Percentiles rank a stretch among this genome's conserved stretches.
phyloP scores from a whole-genome alignment of 2,329 filamentous ascomycete genomes.

The Fusarium ramigenum region DNA sequence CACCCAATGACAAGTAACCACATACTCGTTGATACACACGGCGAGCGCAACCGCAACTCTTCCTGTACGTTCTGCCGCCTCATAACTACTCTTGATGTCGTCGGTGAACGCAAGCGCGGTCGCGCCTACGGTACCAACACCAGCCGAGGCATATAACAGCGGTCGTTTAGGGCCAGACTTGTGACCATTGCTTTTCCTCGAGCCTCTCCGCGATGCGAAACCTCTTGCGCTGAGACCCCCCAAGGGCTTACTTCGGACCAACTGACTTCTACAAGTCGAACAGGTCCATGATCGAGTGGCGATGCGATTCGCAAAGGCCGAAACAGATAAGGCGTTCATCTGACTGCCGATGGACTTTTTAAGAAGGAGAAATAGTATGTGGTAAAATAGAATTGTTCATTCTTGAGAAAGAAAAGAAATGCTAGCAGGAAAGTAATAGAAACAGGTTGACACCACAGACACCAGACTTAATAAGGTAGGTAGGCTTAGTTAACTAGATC shows the following conservation, averaged over 20 bases:
- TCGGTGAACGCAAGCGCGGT: slow-evolving; percentile 65
- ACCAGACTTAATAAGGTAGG: not conserved
- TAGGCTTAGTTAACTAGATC: slow-evolving; percentile 27
- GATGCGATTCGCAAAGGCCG: slow-evolving; percentile 51
- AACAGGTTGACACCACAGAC: slow-evolving; percentile 1
- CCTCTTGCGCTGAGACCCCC: slow-evolving; percentile 39
- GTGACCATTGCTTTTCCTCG: slow-evolving; percentile 32
- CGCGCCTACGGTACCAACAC: slow-evolving; percentile 60
- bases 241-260: slow-evolving; percentile 45
- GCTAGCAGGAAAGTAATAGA: not conserved
- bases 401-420: slow-evolving; percentile 25
- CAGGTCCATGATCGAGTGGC: slow-evolving; percentile 57
- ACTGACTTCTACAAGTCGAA: slow-evolving; percentile 55
- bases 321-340: slow-evolving; percentile 56
- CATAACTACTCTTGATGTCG: slow-evolving; percentile 80
- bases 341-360: slow-evolving; percentile 30
- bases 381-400: slow-evolving; percentile 30
- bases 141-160: slow-evolving; percentile 61
- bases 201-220: slow-evolving; percentile 46
- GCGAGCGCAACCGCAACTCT: slow-evolving; percentile 79
- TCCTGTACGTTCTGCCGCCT: slow-evolving; percentile 78
- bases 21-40: slow-evolving; percentile 88
- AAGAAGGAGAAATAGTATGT: slow-evolving; percentile 13
- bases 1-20: not conserved
- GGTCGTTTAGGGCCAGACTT: slow-evolving; percentile 42